Percentiles rank a stretch among this genome's conserved stretches.
Conservation (phyloP, 129 eudicot genomes). For the Artemisia argyi region DNA sequence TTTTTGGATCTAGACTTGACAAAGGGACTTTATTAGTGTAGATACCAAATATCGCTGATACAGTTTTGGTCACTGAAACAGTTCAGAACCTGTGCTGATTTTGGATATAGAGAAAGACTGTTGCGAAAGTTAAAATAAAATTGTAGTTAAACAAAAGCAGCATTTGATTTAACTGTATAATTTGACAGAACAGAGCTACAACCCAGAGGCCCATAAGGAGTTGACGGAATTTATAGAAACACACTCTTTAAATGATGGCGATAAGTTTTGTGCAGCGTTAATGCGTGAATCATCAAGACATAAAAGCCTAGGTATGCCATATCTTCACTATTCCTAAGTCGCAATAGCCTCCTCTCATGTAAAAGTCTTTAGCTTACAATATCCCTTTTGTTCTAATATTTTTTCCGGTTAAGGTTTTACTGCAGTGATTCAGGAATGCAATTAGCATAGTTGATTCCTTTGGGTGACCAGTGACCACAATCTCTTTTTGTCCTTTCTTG, state of each 20-base stretch:
- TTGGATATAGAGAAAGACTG: background rate
- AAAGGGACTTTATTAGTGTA: background rate
- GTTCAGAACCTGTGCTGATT: background rate
- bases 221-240: slow-evolving; percentile 66
- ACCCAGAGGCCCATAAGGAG: slow-evolving; percentile 76
- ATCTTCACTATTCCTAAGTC: background rate
- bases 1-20: background rate
- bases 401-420: no score
- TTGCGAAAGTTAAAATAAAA: background rate
- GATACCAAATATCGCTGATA: background rate
- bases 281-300: slow-evolving; percentile 89
- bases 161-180: slow-evolving; percentile 21
- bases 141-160: slow-evolving; percentile 3
- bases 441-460: no score
- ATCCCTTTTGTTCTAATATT: no score
- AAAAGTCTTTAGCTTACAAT: no score
- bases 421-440: no score
- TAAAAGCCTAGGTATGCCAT: slow-evolving; percentile 60
- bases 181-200: slow-evolving; percentile 89
- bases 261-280: slow-evolving; percentile 78
- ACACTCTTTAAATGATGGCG: slow-evolving; percentile 78
- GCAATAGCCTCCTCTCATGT: no score
- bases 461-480: no score
- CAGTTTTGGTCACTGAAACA: background rate
- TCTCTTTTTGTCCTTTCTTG: no score